Base-by-base conservation (phyloP, 345 rosid species). In the Rhizophora mangle region DNA sequence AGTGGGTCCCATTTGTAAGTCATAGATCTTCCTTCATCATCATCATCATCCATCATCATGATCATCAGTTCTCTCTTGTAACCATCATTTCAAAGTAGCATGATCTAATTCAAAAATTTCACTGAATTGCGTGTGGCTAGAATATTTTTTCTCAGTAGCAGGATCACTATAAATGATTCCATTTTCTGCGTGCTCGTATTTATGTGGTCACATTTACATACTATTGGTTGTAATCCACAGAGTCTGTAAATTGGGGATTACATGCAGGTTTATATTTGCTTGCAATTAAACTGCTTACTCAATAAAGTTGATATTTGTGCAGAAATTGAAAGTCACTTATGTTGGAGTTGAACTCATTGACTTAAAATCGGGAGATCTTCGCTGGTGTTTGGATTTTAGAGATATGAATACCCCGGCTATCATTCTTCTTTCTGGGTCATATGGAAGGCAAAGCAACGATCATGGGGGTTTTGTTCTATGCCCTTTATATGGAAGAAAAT, bases 361-460 rank as follows among this genome's bases (percentile, higher is more conserved):
- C 22, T 74, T 83, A 68, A 88, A 84, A 64, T 83, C 90, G 20
- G 99, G 98, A 61, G 88, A 90, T 68, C 83, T 85, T 32, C 87
- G 91, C 53, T 95, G 99, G 99, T 90, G 94, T 81, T 85, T 95
- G 84, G 99, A 95, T 77, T 95, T 95, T 69, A 92, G 98, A 87
- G 98, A 95, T 68, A 92, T 92, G 97, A 79, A 68, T 73, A 92
- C 99, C 60, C 98, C 99, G 2, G 90, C 98, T 59, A 77, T 95
- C 30, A 51, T 92, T 72, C 84, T 84, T 58, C 88, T 95, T 55
- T 79, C 90, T 63, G 97, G 89, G 85, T 78, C 85, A 10, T 88
- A 85, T 76, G 88, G 92, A 64, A 75, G 87, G 78, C 91, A 83
- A 81, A 77, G 75, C 64, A 51, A 76, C 0, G 98, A 91, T 72